phyloP scores from a whole-genome alignment of 345 rosid genomes.

The Garcia nutans region DNA sequence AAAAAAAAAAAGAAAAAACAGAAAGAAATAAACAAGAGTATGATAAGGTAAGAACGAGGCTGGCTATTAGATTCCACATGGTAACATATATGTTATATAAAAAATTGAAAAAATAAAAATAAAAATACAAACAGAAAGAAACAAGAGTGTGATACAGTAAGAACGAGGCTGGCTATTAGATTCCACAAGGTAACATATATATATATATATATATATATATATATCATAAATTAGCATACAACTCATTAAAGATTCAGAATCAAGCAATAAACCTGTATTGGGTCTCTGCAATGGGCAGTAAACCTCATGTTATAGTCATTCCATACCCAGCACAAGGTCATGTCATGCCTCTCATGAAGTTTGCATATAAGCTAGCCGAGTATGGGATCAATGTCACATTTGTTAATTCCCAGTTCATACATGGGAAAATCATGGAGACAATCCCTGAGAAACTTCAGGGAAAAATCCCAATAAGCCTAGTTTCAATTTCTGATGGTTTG shows the following conservation, averaged over 20 bases:
- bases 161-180: no score
- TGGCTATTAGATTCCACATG: no score
- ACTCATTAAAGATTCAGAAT: no score
- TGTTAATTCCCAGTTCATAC: constrained; percentile 25
- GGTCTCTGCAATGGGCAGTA: constrained; percentile 12
- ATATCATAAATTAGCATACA: not conserved
- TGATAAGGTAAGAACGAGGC: no score
- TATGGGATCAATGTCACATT: constrained; percentile 41
- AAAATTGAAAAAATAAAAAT: no score
- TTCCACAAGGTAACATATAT: no score
- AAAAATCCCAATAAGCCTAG: not conserved
- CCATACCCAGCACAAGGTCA: constrained; percentile 33
- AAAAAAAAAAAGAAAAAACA: no score
- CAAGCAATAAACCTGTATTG: not conserved
- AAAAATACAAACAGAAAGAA: no score
- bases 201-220: no score
- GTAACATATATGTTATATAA: no score
- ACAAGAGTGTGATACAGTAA: no score
- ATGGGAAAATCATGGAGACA: constrained; percentile 9
- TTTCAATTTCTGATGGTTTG: not conserved
- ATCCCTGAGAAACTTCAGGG: not conserved
- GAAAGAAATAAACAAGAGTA: no score
- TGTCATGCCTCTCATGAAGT: constrained; percentile 29
- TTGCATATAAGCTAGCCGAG: constrained; percentile 32
- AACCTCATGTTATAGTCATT: constrained; percentile 25